Conservation (phyloP, 83 land plant species). For the Picea abies region DNA sequence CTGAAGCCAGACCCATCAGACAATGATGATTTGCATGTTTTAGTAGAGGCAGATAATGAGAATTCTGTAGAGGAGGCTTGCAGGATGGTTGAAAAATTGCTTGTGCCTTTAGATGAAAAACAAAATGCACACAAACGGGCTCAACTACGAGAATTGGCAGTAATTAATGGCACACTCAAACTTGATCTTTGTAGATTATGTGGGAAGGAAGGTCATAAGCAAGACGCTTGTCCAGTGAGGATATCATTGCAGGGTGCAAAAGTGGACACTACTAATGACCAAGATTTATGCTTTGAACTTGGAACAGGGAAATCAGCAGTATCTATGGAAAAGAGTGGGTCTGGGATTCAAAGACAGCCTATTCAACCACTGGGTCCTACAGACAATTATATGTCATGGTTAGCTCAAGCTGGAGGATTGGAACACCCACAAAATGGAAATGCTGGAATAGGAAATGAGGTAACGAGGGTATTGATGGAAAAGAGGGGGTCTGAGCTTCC, state of each 20-base stretch:
- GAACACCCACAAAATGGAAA: too few relatives aligned
- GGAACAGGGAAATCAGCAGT: not conserved
- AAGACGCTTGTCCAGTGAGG: not conserved
- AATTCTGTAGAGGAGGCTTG: slow-evolving; percentile 73
- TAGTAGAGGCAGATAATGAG: slow-evolving; percentile 80
- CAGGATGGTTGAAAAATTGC: slow-evolving; percentile 74
- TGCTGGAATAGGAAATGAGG: too few relatives aligned
- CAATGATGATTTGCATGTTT: slow-evolving; percentile 82
- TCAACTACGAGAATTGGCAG: slow-evolving; percentile 72
- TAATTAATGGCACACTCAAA: slow-evolving; percentile 70
- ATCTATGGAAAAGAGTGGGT: too few relatives aligned
- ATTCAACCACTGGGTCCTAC: too few relatives aligned
- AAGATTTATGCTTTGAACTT: not conserved
- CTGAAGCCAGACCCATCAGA: slow-evolving; percentile 62
- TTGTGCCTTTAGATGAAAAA: slow-evolving; percentile 71
- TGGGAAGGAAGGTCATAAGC: slow-evolving; percentile 21
- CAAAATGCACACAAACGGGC: slow-evolving; percentile 78
- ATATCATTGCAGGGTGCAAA: too few relatives aligned
- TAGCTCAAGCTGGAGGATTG: too few relatives aligned
- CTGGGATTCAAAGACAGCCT: too few relatives aligned
- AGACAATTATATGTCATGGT: too few relatives aligned
- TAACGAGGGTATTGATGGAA: too few relatives aligned
- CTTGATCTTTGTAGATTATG: slow-evolving; percentile 67
- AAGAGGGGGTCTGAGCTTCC: too few relatives aligned
- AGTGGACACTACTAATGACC: not conserved